Evolutionary conservation across 73 alveolate genomes (phyloP).

Genomic region (Blepharisma japonicum): DNA sequence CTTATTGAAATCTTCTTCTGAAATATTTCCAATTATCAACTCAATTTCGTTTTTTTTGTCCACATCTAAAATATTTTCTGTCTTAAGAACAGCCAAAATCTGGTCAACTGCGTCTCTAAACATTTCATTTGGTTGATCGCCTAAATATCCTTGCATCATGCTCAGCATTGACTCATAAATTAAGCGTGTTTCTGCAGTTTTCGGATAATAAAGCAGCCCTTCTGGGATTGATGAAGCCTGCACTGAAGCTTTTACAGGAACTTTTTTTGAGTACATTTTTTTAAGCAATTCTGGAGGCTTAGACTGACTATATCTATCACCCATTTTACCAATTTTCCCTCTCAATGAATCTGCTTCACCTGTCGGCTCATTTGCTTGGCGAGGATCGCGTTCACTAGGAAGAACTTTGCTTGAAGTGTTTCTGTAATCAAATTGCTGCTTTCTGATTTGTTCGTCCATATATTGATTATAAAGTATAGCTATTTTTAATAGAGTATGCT

Average conservation of each 20-base stretch:
- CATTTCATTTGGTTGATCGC: conserved; percentile 75
- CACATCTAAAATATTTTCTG: conserved; percentile 65
- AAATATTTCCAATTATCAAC: conserved; percentile 67
- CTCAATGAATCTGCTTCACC: conserved; percentile 93
- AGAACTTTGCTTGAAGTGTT: conserved; percentile 40
- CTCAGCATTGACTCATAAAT: conserved; percentile 72
- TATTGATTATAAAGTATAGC: conserved; percentile 28
- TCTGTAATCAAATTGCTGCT: conserved; percentile 22
- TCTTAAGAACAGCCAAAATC: conserved; percentile 76
- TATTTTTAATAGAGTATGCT: too few species aligned
- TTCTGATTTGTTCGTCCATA: conserved; percentile 17
- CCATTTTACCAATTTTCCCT: conserved; percentile 78
- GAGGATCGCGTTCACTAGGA: conserved; percentile 46
- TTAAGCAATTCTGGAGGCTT: conserved; percentile 53
- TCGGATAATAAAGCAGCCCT: conserved; percentile 77
- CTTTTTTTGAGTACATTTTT: conserved; percentile 36
- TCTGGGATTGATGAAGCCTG: conserved; percentile 43
- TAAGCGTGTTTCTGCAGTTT: conserved; percentile 86
- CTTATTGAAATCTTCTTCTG: conserved; percentile 62
- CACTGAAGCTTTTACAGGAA: conserved; percentile 33
- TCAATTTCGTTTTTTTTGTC: conserved; percentile 79
- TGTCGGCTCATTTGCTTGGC: conserved; percentile 73
- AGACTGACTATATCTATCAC: conserved; percentile 85
- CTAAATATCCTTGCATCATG: conserved; percentile 69
- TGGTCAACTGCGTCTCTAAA: conserved; percentile 83